Evolutionary conservation across 139 green algal genomes (phyloP), one percentile per base, ranked within the genome.

Genomic region (Tetraselmis striata): DNA sequence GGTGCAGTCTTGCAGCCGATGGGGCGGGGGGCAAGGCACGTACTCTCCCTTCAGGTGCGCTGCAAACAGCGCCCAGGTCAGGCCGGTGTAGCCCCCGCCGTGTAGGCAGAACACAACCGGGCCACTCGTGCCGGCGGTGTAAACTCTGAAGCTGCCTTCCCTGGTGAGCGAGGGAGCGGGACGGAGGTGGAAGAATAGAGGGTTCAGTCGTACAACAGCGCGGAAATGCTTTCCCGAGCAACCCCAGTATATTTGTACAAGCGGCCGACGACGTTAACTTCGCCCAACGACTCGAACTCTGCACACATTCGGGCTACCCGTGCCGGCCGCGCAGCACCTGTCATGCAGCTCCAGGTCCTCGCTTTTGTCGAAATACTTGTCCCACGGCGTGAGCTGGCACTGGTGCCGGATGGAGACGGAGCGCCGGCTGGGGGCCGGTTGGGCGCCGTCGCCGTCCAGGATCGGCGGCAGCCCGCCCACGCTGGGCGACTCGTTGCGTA

Each of bases 41-140:
- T 76, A 93, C 90, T 83, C 91, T 80, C 92, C 82, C 58, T 95
- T 95, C 1, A 97, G 81, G 22, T 77, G 25, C 25, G 74, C 30
- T 0, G 94, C 94, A 45, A 98, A 77, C 24, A 95, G 84, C 1
- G 94, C 93, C 92, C 92, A 98, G 0, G 94, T 95, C 0, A 97
- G 82, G 29, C 90, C 92, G 5, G 92, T 95, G 88, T 98, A 98
- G 75, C 94, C 94, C 11, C 91, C 94, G 22, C 94, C 94, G 85
- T 98, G 94, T 75, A 96, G 75, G 80, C 89, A 95, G 24, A 96
- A 83, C 76, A 97, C 32, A 0, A 96, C 80, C 0, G 94, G 87
- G 22, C 91, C 89, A 0, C 30, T 27, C 24, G 24, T 74, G 30
- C 93, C 94, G 29, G 93, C 91, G 0, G 27, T 58, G 67, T 97